Base-by-base conservation (phyloP, 768 basidiomycete genomes). In the Fomitopsis pulvina region DNA sequence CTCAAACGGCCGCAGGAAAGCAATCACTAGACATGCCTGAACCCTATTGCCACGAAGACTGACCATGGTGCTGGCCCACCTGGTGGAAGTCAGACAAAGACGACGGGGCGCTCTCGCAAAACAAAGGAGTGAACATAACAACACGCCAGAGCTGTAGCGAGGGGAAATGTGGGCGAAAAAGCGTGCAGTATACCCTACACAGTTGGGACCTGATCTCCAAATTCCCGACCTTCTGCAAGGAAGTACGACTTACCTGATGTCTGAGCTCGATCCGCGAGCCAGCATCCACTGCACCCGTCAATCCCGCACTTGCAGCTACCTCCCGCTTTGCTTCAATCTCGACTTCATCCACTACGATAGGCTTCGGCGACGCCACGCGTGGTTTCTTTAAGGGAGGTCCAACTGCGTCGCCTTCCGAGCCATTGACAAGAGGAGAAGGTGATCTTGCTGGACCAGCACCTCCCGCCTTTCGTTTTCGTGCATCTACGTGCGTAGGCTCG, bases 251-350 rank as follows among this genome's bases (percentile, higher is more conserved):
- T 49, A 81, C 90, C 74, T 92, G 90, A 71, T 93, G 87, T 63
- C 77, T 77, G 38, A 93, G 75, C 64, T 92, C 87, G 14, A 93
- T 66, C 22, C 81, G 76, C 27, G 82, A 77, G 22, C 82, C 85
- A 34, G 77, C 84, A 4, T 78, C 76, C 4, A 63, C 63, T n/a
- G 70, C 71, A 10, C 85, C 90, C 8, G 84, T 88, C 57, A 98
- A 68, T 4, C 94, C 94, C 41, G 88, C 89, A 57, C 85, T 91
- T 1, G 87, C 88, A 20, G 85, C 87, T 50, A 97, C 82, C 65
- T 96, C 92, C 41, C 93, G 81, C 66, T 90, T 92, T 0, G 90
- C 92, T 59, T 94, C 91, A 1, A 87, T 92, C 68, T 94, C 91
- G 62, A 97, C 92, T 55, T 95, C 93, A 67, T 98, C 95, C 10